A percentile compares a stretch with the other conserved stretches of the same genome.
Conservation (phyloP, 208 protist species). For the Leishmania aethiopica region DNA sequence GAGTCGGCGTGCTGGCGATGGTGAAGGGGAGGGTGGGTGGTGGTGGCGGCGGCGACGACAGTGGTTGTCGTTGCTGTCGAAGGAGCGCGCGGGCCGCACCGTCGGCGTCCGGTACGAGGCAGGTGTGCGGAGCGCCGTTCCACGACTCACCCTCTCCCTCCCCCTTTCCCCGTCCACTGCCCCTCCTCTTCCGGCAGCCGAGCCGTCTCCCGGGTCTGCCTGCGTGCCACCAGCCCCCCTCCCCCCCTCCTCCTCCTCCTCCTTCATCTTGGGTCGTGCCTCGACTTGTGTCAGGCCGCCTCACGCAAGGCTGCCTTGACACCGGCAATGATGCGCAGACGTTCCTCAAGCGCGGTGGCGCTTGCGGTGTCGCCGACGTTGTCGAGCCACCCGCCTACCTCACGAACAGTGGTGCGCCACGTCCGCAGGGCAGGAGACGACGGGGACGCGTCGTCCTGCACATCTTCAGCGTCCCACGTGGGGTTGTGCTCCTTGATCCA, state of each 20-base stretch:
- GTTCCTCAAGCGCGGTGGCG: conserved; percentile 40
- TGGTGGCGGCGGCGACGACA: neutral
- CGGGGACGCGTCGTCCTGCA: neutral
- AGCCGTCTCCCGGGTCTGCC: neutral
- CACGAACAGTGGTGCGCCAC: conserved; percentile 46
- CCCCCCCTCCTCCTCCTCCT: neutral
- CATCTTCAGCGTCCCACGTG: conserved; percentile 33
- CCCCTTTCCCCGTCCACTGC: neutral
- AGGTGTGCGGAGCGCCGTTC: no score
- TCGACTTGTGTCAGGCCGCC: neutral
- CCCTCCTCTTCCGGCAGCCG: no score
- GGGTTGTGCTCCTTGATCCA: conserved; percentile 46
- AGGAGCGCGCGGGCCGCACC: neutral
- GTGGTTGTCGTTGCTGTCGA: neutral
- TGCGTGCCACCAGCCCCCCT: neutral
- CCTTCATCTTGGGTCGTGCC: neutral
- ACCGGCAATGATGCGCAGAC: neutral
- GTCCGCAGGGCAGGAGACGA: neutral
- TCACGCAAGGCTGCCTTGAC: conserved; percentile 14
- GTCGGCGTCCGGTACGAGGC: no score
- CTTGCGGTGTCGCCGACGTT: conserved; percentile 44
- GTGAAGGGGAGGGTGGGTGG: no score
- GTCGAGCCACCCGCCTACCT: conserved; percentile 59
- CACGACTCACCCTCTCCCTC: no score
- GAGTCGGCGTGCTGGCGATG: no score